Evolutionary conservation across 176 grass and related monocot species (phyloP).

Genomic region (Pharus latifolius): DNA sequence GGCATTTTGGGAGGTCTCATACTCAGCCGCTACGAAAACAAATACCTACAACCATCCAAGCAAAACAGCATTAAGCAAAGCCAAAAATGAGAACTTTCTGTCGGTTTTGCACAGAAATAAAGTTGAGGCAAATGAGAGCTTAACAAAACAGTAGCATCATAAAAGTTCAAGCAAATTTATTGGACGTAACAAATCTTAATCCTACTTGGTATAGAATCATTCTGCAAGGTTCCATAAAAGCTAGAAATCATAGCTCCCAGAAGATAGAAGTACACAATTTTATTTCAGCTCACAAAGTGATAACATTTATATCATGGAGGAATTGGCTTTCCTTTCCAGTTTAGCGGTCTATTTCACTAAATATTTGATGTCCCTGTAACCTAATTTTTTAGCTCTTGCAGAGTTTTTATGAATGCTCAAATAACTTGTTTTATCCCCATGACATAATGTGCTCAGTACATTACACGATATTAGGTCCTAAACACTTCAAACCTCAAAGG

Average conservation of each 20-base stretch:
- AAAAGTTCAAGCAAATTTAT: not conserved
- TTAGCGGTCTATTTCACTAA: not conserved
- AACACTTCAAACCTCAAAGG: too few relatives aligned
- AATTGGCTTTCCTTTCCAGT: not conserved
- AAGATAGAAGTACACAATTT: not conserved
- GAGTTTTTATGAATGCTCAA: too few relatives aligned
- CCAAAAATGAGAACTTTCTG: not conserved
- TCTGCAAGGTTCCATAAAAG: not conserved
- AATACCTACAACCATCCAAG: slow-evolving; percentile 60
- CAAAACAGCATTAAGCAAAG: not conserved
- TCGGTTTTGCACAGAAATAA: not conserved
- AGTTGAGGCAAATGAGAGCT: not conserved
- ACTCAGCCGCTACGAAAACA: slow-evolving; percentile 97
- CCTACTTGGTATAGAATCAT: not conserved
- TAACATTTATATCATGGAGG: not conserved
- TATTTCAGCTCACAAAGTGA: not conserved
- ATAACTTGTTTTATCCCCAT: too few relatives aligned
- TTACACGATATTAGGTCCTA: too few relatives aligned
- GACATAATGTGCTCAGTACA: too few relatives aligned
- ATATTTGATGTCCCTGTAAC: too few relatives aligned
- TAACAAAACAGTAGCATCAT: not conserved
- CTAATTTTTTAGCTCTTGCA: too few relatives aligned
- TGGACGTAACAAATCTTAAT: not conserved
- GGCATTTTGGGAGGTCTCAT: slow-evolving; percentile 78
- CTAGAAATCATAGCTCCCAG: not conserved